A percentile compares a stretch with the other conserved stretches of the same genome.
These are phyloP conservation scores for Knoxdaviesia capensis DNA, from an alignment of 2,329 filamentous ascomycete genomes.

Conservation along the genomic window DNA sequence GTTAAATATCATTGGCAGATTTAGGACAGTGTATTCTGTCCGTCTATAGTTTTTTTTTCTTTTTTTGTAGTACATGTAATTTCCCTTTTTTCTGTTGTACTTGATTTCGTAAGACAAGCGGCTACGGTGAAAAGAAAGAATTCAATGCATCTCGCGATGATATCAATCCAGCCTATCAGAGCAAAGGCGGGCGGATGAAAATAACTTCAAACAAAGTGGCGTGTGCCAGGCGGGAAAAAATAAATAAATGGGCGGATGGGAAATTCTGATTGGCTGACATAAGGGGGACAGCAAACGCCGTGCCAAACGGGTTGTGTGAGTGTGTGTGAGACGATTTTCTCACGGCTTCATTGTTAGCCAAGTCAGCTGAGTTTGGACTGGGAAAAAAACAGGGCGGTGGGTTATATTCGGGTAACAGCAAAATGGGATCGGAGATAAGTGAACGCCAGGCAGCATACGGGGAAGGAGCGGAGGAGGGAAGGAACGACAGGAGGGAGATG, in stretches of 20 bases:
- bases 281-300: too few species aligned
- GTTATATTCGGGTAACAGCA: too few species aligned
- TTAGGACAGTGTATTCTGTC: too few species aligned
- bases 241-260: constrained; percentile 1
- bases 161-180: background rate
- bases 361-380: too few species aligned
- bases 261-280: background rate
- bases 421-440: too few species aligned
- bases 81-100: background rate
- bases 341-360: too few species aligned
- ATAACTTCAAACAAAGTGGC: constrained; percentile 3
- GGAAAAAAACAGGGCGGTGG: too few species aligned
- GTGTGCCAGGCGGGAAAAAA: background rate
- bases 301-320: background rate
- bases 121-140: constrained; percentile 9
- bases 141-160: background rate
- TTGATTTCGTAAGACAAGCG: constrained; percentile 3
- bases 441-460: too few species aligned
- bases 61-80: background rate
- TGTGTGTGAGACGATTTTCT: constrained; percentile 2
- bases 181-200: background rate
- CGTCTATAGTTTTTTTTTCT: too few species aligned
- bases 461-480: too few species aligned
- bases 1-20: too few species aligned
- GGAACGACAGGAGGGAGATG: constrained; percentile 1